Evolutionary conservation across 2,329 filamentous ascomycete species (phyloP).

Genomic region (Aspergillus pseudoviridinutans): DNA sequence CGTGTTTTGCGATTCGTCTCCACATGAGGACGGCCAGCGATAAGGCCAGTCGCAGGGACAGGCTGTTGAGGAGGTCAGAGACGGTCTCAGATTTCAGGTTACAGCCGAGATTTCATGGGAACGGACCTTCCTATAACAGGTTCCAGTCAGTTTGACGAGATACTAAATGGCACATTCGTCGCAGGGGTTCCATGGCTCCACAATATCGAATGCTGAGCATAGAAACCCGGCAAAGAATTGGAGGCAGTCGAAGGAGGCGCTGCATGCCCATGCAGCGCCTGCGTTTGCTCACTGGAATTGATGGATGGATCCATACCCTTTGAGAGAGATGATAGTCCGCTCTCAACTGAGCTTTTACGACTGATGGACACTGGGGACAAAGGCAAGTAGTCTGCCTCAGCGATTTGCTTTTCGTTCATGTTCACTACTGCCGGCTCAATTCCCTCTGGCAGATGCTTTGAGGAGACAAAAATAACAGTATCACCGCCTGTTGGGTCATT

Average conservation of each 20-base stretch:
- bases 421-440: not conserved
- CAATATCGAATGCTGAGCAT: not conserved
- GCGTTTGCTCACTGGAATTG: not conserved
- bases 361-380: not conserved
- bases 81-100: not conserved
- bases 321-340: not conserved
- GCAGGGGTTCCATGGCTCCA: not conserved
- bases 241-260: not conserved
- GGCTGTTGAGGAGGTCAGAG: not conserved
- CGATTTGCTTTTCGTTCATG: not conserved
- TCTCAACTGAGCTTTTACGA: not conserved
- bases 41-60: not conserved
- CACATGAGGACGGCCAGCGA: not conserved
- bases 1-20: not conserved
- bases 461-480: not conserved
- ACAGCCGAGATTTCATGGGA: not conserved
- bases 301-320: not conserved
- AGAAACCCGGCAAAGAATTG: not conserved
- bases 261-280: not conserved
- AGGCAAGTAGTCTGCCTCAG: not conserved
- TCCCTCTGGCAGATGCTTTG: not conserved
- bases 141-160: not conserved
- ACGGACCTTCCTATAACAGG: not conserved
- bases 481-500: not conserved
- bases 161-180: not conserved